phyloP scores from a whole-genome alignment of 768 basidiomycete genomes.

The Tubosaeta sp. region DNA sequence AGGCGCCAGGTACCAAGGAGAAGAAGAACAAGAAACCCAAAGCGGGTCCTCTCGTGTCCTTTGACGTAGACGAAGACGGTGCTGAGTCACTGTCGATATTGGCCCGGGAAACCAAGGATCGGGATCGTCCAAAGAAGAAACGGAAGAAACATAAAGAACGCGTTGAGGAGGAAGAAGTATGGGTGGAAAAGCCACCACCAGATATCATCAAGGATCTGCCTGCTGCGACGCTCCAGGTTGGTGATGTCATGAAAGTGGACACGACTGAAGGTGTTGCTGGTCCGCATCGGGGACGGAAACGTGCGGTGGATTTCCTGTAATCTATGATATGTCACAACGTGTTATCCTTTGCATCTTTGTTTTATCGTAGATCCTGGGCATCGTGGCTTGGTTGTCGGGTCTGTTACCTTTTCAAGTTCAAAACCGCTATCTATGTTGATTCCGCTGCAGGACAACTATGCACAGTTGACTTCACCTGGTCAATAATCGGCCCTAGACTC shows the following conservation, averaged over 20 bases:
- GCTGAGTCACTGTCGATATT: constrained; percentile 32
- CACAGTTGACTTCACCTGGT: too few species aligned
- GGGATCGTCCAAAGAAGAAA: constrained; percentile 39
- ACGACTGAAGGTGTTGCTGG: constrained; percentile 22
- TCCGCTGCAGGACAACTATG: too few species aligned
- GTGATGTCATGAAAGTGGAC: constrained; percentile 6
- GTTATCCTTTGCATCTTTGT: neutral
- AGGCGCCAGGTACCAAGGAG: constrained; percentile 43
- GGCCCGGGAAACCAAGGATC: constrained; percentile 30
- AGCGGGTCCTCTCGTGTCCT: constrained; percentile 56
- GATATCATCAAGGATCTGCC: constrained; percentile 41
- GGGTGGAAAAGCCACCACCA: constrained; percentile 62
- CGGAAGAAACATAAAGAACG: constrained; percentile 36
- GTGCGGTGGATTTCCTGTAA: constrained; percentile 75
- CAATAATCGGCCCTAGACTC: too few species aligned
- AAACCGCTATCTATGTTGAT: too few species aligned
- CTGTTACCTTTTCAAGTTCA: too few species aligned
- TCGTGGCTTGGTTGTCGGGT: too few species aligned
- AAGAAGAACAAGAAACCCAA: constrained; percentile 48
- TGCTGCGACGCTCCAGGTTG: constrained; percentile 10
- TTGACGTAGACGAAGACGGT: constrained; percentile 68
- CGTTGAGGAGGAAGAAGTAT: constrained; percentile 56
- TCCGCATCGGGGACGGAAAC: constrained; percentile 48
- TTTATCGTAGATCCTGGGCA: too few species aligned
- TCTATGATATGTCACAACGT: neutral